phyloP scores from a whole-genome alignment of 2,329 filamentous ascomycete species.

The Pyrenophora tritici-repentis region DNA sequence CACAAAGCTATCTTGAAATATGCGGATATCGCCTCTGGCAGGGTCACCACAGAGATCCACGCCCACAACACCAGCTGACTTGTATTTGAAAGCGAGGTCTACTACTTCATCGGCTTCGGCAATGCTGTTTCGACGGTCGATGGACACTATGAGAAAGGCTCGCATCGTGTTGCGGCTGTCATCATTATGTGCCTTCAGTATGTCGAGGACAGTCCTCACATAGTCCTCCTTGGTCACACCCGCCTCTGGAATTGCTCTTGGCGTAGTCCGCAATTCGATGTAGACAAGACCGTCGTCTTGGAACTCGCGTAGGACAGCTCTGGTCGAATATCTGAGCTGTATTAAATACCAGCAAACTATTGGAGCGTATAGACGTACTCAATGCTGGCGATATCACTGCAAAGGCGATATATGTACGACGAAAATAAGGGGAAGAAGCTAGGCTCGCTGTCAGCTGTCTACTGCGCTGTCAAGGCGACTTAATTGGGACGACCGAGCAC shows the following conservation, averaged over 20 bases:
- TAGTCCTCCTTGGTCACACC: constrained; percentile 67
- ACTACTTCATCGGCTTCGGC: constrained; percentile 67
- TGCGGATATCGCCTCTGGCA: constrained; percentile 62
- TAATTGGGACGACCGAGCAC: not conserved
- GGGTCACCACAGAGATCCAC: constrained; percentile 83
- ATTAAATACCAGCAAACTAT: constrained; percentile 14
- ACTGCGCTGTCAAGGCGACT: not conserved
- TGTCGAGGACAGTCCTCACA: constrained; percentile 66
- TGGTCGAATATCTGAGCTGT: constrained; percentile 60
- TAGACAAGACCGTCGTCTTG: constrained; percentile 73
- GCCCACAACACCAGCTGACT: constrained; percentile 65
- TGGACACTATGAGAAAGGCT: constrained; percentile 71
- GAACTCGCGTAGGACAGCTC: constrained; percentile 64
- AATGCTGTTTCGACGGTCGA: constrained; percentile 69
- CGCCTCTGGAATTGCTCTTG: constrained; percentile 63
- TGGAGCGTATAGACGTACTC: constrained; percentile 54
- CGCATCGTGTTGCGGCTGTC: constrained; percentile 54
- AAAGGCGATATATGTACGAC: constrained; percentile 77
- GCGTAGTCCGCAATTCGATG: constrained; percentile 80
- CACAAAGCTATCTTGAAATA: constrained; percentile 64
- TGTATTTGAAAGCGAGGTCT: constrained; percentile 64
- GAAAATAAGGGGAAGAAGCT: constrained; percentile 79
- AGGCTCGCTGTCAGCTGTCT: constrained; percentile 22
- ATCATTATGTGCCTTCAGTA: constrained; percentile 61
- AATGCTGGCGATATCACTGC: constrained; percentile 66